These are phyloP conservation scores for Ziziphus jujuba DNA, from an alignment of 306 rosid genomes.

Conservation along the genomic window DNA sequence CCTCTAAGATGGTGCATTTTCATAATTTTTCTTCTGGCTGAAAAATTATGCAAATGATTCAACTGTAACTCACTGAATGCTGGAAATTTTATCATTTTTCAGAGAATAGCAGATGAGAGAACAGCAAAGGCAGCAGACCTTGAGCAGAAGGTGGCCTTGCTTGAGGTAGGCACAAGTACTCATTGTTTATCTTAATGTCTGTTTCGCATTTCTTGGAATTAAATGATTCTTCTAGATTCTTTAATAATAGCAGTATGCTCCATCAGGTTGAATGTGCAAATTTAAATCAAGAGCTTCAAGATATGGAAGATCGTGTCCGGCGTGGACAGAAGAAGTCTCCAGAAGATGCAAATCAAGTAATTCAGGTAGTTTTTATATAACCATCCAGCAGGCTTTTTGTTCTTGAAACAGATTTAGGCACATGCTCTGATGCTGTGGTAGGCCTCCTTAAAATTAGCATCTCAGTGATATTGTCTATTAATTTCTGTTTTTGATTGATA, in stretches of 20 bases:
- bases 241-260: constrained; percentile 21
- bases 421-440: not conserved
- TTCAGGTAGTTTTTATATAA: constrained; percentile 57
- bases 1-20: not conserved
- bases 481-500: not conserved
- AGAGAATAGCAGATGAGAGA: constrained; percentile 94
- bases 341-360: constrained; percentile 87
- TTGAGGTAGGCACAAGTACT: constrained; percentile 62
- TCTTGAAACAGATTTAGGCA: no score
- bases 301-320: constrained; percentile 80
- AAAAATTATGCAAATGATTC: constrained; percentile 4
- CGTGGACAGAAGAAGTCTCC: constrained; percentile 89
- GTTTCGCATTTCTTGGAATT: constrained; percentile 16
- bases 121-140: constrained; percentile 88
- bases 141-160: constrained; percentile 95
- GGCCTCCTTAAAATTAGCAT: not conserved
- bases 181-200: constrained; percentile 4
- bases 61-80: constrained; percentile 22
- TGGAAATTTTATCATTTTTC: constrained; percentile 26
- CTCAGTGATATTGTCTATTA: not conserved
- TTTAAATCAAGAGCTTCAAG: constrained; percentile 96
- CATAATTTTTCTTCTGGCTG: constrained; percentile 1
- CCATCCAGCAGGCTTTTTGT: not conserved
- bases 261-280: constrained; percentile 90
- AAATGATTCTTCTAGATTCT: constrained; percentile 10